A percentile compares a stretch with the other conserved stretches of the same genome.
Conservation (phyloP, 2,329 filamentous ascomycete genomes). For the Mycosphaerella sp. region DNA sequence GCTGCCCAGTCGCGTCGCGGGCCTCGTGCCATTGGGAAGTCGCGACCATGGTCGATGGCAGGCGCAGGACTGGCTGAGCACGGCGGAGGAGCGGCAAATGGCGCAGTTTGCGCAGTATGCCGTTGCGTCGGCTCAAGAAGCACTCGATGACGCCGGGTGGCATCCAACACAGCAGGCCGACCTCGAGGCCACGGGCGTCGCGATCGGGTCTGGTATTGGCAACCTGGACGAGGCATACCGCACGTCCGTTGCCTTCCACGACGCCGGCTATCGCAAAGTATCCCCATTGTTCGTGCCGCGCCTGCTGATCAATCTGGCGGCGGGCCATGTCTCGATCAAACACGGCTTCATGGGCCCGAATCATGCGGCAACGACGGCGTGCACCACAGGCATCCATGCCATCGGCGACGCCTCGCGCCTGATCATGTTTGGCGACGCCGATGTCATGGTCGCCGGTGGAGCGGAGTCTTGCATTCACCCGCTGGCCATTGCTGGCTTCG, state of each 20-base stretch:
- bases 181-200: slow-evolving; percentile 75
- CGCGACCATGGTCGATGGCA: slow-evolving; percentile 43
- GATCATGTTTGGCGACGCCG: slow-evolving; percentile 82
- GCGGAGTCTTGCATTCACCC: slow-evolving; percentile 95
- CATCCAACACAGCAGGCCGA: slow-evolving; percentile 55
- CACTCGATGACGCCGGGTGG: slow-evolving; percentile 77
- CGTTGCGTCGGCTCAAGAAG: slow-evolving; percentile 78
- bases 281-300: slow-evolving; percentile 91
- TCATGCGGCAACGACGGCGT: slow-evolving; percentile 87
- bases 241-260: slow-evolving; percentile 69
- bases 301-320: slow-evolving; percentile 88
- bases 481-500: slow-evolving; percentile 85
- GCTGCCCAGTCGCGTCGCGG: slow-evolving; percentile 79
- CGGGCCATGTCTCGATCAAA: slow-evolving; percentile 90
- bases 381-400: slow-evolving; percentile 91
- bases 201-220: slow-evolving; percentile 90
- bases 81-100: slow-evolving; percentile 66
- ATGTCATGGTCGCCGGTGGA: slow-evolving; percentile 95
- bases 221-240: slow-evolving; percentile 87
- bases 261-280: slow-evolving; percentile 80
- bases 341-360: slow-evolving; percentile 86
- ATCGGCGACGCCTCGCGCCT: slow-evolving; percentile 91
- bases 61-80: slow-evolving; percentile 41
- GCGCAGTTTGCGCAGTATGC: slow-evolving; percentile 91
- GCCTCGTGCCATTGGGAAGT: slow-evolving; percentile 61